These are phyloP conservation scores for Halteria grandinella DNA, from an alignment of 73 alveolate genomes.

Conservation along the genomic window DNA sequence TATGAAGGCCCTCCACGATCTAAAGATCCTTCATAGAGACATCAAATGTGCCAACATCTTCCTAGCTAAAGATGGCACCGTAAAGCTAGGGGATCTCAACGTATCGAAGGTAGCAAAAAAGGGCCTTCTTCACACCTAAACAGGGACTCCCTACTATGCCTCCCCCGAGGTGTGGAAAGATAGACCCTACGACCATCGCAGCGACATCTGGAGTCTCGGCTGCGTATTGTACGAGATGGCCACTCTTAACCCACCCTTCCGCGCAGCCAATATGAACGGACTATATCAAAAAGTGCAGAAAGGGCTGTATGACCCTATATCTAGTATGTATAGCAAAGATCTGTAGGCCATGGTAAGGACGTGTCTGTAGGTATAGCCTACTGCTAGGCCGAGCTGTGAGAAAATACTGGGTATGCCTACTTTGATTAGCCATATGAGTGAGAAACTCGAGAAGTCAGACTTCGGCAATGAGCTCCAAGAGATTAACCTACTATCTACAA, in stretches of 20 bases:
- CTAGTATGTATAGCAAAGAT: constrained; percentile 22
- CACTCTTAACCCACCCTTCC: constrained; percentile 74
- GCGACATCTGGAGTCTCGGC: constrained; percentile 81
- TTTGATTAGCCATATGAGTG: constrained; percentile 31
- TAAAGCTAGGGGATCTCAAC: constrained; percentile 89
- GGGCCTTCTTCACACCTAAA: constrained; percentile 48
- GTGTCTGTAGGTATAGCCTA: constrained; percentile 36
- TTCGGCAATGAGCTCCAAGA: constrained; percentile 2
- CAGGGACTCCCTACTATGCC: constrained; percentile 94
- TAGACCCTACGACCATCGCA: constrained; percentile 78
- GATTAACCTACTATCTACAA: constrained; percentile 52
- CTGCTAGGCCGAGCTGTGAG: constrained; percentile 49
- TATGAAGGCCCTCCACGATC: constrained; percentile 87
- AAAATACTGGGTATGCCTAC: constrained; percentile 47
- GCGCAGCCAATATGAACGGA: constrained; percentile 81
- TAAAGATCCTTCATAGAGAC: constrained; percentile 90
- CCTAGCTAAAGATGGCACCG: constrained; percentile 78
- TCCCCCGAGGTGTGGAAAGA: constrained; percentile 94
- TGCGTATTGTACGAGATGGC: constrained; percentile 82
- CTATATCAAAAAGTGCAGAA: constrained; percentile 29
- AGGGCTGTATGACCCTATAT: constrained; percentile 44
- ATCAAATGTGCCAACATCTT: constrained; percentile 90
- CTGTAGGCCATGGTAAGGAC: constrained; percentile 17
- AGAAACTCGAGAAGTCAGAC: constrained; percentile 10
- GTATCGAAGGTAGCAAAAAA: constrained; percentile 86